phyloP scores from a whole-genome alignment of 129 eudicot species.

The Heracleum sosnowskyi region DNA sequence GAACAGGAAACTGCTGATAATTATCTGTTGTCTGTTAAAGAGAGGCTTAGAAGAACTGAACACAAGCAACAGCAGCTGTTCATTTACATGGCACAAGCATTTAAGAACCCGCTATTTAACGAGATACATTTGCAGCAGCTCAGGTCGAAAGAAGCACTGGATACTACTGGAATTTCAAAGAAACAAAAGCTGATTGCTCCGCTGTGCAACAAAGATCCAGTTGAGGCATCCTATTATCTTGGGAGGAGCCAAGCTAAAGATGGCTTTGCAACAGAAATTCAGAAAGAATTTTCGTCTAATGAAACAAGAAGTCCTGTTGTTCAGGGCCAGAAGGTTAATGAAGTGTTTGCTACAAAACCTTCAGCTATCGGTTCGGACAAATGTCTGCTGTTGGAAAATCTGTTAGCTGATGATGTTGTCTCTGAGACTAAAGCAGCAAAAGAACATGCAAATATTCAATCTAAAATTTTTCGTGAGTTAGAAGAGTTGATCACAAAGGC shows the following conservation, averaged over 20 bases:
- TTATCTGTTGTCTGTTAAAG: conserved; percentile 29
- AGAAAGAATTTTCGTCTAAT: conserved; percentile 23
- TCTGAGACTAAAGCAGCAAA: conserved; percentile 24
- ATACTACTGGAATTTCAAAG: conserved; percentile 23
- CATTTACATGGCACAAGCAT: conserved; percentile 44
- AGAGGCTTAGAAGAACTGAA: conserved; percentile 44
- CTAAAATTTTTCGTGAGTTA: conserved; percentile 49
- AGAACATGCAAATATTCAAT: conserved; percentile 17
- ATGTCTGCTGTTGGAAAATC: conserved; percentile 69
- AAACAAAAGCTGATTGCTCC: conserved; percentile 31
- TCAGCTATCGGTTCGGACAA: conserved; percentile 32
- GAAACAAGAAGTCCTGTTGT: conserved; percentile 30
- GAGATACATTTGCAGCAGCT: conserved; percentile 36
- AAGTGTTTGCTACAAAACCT: conserved; percentile 16
- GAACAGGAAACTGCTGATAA: conserved; percentile 41
- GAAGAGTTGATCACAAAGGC: conserved; percentile 50
- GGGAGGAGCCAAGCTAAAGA: conserved; percentile 27
- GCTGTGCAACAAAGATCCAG: neutral
- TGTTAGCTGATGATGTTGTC: conserved; percentile 67
- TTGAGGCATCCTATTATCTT: neutral
- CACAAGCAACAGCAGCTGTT: conserved; percentile 43
- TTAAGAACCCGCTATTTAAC: conserved; percentile 34
- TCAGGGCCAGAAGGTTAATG: conserved; percentile 26
- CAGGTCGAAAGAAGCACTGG: conserved; percentile 28
- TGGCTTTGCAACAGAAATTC: conserved; percentile 34